Evolutionary conservation across 352 stramenopile genomes (phyloP).

Genomic region (Phytophthora palmivora): DNA sequence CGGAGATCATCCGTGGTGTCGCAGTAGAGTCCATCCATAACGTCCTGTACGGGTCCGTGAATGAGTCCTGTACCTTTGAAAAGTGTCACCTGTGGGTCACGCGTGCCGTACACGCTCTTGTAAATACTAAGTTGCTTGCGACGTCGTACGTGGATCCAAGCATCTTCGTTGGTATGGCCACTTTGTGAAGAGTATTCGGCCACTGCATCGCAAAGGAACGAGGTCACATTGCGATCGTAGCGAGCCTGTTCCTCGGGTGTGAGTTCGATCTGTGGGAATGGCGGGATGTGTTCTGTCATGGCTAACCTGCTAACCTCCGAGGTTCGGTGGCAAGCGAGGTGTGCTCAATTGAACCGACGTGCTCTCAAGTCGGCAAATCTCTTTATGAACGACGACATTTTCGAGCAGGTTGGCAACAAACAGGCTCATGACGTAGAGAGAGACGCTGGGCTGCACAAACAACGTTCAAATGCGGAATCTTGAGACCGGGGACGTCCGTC

Average conservation of each 20-base stretch:
- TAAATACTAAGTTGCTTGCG: slow-evolving; percentile 52
- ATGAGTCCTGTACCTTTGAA: slow-evolving; percentile 49
- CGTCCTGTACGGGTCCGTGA: slow-evolving; percentile 41
- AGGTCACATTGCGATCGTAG: slow-evolving; percentile 47
- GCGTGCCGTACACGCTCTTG: slow-evolving; percentile 51
- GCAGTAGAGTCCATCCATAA: slow-evolving; percentile 61
- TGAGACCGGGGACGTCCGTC: slow-evolving; percentile 33
- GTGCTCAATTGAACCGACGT: slow-evolving; percentile 15
- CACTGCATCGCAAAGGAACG: slow-evolving; percentile 48
- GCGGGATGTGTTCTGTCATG: slow-evolving; percentile 40
- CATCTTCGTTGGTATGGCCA: slow-evolving; percentile 41
- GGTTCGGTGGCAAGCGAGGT: slow-evolving; percentile 4
- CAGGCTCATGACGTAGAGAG: slow-evolving; percentile 27
- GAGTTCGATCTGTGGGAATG: slow-evolving; percentile 47
- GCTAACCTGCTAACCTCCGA: slow-evolving; percentile 5
- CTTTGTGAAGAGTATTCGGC: slow-evolving; percentile 43
- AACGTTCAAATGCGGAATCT: slow-evolving; percentile 31
- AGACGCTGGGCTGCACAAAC: slow-evolving; percentile 26
- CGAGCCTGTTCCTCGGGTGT: slow-evolving; percentile 40
- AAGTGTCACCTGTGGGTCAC: slow-evolving; percentile 49
- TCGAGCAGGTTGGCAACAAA: slow-evolving; percentile 5
- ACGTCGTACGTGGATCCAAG: slow-evolving; percentile 51
- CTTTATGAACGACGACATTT: slow-evolving; percentile 34
- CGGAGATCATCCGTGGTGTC: slow-evolving; percentile 55
- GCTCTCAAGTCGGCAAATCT: slow-evolving; percentile 34